Conservation (phyloP, 202 grass and related monocot species). For the Hordeum pubiflorum region DNA sequence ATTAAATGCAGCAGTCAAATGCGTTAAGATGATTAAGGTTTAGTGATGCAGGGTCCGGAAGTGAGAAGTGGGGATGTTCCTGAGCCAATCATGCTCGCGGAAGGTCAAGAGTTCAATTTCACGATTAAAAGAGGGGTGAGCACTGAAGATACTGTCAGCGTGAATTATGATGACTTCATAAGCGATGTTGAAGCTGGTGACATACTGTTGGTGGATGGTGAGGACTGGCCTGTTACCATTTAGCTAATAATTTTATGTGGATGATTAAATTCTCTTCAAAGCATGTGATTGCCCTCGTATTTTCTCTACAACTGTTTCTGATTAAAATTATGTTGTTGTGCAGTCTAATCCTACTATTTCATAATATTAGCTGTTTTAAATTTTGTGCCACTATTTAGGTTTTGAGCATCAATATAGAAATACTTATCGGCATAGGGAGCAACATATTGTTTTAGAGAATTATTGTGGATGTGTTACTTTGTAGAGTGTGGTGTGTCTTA, state of each 20-base stretch:
- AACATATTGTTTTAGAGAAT: neutral
- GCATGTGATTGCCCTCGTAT: neutral
- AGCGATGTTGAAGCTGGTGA: constrained; percentile 91
- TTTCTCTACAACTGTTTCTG: neutral
- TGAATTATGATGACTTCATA: constrained; percentile 98
- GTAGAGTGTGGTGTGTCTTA: neutral
- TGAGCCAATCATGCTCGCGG: constrained; percentile 75
- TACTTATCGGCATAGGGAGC: neutral
- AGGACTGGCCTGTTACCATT: constrained; percentile 36
- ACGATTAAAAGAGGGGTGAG: constrained; percentile 82
- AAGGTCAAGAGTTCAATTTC: constrained; percentile 89
- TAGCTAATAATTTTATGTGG: neutral
- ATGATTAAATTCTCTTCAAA: constrained; percentile 2
- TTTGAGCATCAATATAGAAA: neutral
- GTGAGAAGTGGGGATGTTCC: constrained; percentile 95
- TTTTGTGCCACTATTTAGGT: neutral
- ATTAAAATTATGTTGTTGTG: neutral
- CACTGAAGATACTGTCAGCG: constrained; percentile 70
- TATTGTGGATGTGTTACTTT: neutral
- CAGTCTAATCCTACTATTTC: neutral
- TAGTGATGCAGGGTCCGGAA: constrained; percentile 67
- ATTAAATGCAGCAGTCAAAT: neutral
- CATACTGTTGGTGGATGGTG: constrained; percentile 93
- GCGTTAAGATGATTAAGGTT: constrained; percentile 11
- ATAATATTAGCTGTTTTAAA: neutral